These are phyloP conservation scores for Colletotrichum tropicale DNA, from an alignment of 2,329 filamentous ascomycete genomes.

Conservation along the genomic window DNA sequence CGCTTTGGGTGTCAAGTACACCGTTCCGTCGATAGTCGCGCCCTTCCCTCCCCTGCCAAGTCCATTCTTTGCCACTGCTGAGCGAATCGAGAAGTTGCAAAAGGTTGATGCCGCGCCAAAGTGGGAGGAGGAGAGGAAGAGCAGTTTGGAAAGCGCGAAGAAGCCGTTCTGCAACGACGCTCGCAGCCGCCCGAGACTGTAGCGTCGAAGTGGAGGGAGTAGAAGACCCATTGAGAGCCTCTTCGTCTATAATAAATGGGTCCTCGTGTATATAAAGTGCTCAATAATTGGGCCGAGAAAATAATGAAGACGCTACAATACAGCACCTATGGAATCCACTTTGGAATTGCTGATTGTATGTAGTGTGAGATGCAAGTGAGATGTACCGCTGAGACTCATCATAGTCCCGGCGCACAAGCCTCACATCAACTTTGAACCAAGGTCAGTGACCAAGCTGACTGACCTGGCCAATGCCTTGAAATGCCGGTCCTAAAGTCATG, in stretches of 20 bases:
- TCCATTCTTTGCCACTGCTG: neutral
- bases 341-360: neutral
- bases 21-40: neutral
- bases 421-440: neutral
- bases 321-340: neutral
- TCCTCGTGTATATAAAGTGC: neutral
- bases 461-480: neutral
- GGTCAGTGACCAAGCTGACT: neutral
- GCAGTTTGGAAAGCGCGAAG: neutral
- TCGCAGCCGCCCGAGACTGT: neutral
- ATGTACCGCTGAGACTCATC: no score
- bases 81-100: neutral
- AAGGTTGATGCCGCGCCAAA: neutral
- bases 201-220: neutral
- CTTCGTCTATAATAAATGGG: neutral
- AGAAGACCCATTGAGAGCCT: neutral
- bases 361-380: no score
- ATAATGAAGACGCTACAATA: neutral
- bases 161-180: neutral
- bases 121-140: neutral
- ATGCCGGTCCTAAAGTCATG: fast-evolving
- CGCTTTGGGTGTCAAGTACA: neutral
- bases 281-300: neutral
- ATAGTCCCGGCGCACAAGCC: no score
- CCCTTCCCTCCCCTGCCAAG: neutral